phyloP scores from a whole-genome alignment of 2,329 filamentous ascomycete species.

The Fusarium sublunatum region DNA sequence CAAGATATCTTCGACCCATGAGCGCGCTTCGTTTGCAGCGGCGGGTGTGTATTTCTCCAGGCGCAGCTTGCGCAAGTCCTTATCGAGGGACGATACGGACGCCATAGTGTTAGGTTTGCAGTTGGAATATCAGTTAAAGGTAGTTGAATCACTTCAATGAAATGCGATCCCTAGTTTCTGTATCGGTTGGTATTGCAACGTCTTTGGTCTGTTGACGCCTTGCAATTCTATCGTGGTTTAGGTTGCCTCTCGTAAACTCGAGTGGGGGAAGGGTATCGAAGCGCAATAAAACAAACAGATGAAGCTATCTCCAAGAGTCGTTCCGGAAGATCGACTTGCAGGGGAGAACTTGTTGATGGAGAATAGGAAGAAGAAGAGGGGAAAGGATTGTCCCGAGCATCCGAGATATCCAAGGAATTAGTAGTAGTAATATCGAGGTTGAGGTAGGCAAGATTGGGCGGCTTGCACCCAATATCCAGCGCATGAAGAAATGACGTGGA shows the following conservation, averaged over 20 bases:
- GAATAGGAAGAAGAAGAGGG: constrained; percentile 8
- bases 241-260: constrained; percentile 7
- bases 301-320: constrained; percentile 7
- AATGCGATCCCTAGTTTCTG: constrained; percentile 3
- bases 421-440: not conserved
- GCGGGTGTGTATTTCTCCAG: constrained; percentile 92
- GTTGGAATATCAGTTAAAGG: not conserved
- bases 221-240: constrained; percentile 10
- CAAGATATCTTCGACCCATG: constrained; percentile 87
- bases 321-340: constrained; percentile 10
- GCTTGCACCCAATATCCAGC: constrained; percentile 15
- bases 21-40: constrained; percentile 84
- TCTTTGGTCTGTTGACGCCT: constrained; percentile 4
- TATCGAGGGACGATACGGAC: constrained; percentile 91
- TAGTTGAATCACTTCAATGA: constrained; percentile 1
- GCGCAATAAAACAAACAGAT: constrained; percentile 16
- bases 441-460: constrained; percentile 32
- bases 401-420: constrained; percentile 32
- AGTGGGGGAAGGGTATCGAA: constrained; percentile 28
- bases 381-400: constrained; percentile 26
- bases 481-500: constrained; percentile 44
- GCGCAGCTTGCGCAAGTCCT: constrained; percentile 93
- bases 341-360: constrained; percentile 7
- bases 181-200: constrained; percentile 7
- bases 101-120: constrained; percentile 70